Evolutionary conservation across 371 early-diverging fungal species (phyloP), one percentile per base, ranked within the genome.

Genomic region (Mortierella sp.): DNA sequence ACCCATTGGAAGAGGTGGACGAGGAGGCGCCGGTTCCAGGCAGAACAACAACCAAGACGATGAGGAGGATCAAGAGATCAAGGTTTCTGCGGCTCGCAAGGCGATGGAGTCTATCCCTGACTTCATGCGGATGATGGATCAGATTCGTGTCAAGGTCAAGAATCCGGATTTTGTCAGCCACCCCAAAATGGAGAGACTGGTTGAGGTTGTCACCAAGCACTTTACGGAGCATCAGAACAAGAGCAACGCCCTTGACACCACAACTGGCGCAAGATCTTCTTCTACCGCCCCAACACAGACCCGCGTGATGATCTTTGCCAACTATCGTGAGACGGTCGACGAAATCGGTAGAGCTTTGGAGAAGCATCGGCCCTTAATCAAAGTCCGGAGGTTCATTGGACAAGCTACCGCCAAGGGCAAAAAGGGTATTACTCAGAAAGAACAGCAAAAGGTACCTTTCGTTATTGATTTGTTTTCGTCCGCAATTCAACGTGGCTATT

Each of bases 251-350:
- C 34, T 68, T 42, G 8, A 55, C 28, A 31, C 50, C 13, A 45
- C 24, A 1, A 79, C 70, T 0, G 77, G 70, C 47, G 68, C 26
- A 28, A 26, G 57, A 52, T 7, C 58, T 76, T 5, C 48, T 1
- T 48, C 48, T 48, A 55, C 34, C 10, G 13, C 72, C 3, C 31
- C 26, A 13, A 45, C 31, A 11, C 80, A 91, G 7, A 96, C 97
- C 0, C 89, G 96, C 21, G 93, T 96, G 50, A 99, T 99, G 89
- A 89, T 99, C 7, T 99, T 99, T 89, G 95, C 97, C 6, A 93
- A 95, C 79, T 97, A 88, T 82, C 94, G 99, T 24, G 96, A 94
- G 48, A 95, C 96, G 1, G 98, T 99, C 2, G 93, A 94, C 52
- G 98, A 98, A 88, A 97, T 99, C 84, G 90, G 91, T 19, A 83